A percentile compares a stretch with the other conserved stretches of the same genome.
Evolutionary conservation across 2,329 filamentous ascomycete species (phyloP).

Genomic region (Neofusicoccum kwambonambiense): DNA sequence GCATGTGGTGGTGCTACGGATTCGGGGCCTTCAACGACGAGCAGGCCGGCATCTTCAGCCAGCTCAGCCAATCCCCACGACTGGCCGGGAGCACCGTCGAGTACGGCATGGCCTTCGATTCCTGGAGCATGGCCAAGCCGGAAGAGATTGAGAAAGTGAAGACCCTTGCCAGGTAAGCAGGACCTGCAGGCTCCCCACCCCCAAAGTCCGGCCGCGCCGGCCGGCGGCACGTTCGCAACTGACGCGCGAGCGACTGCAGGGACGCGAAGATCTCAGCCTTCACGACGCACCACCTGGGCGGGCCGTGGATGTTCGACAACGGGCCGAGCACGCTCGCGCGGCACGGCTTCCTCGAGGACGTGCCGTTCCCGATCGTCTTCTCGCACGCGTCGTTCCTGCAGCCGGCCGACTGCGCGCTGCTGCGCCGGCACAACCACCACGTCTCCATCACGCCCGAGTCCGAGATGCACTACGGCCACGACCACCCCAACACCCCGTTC

Average conservation of each 20-base stretch:
- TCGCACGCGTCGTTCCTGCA: slow-evolving; percentile 52
- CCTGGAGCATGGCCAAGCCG: slow-evolving; percentile 12
- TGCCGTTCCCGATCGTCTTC: slow-evolving; percentile 50
- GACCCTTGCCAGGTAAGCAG: neutral
- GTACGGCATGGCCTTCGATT: slow-evolving; percentile 20
- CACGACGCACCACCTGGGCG: slow-evolving; percentile 37
- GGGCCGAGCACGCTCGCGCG: slow-evolving; percentile 40
- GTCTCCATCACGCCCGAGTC: slow-evolving; percentile 60
- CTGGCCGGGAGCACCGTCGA: slow-evolving; percentile 10
- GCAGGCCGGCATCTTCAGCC: slow-evolving; percentile 7
- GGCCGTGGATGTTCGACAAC: slow-evolving; percentile 31
- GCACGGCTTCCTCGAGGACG: slow-evolving; percentile 44
- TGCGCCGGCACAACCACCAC: slow-evolving; percentile 53
- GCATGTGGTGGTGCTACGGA: slow-evolving; percentile 45
- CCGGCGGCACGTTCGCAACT: no score
- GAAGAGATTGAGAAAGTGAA: slow-evolving; percentile 1
- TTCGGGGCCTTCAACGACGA: slow-evolving; percentile 28
- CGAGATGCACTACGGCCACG: slow-evolving; percentile 59
- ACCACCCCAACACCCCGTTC: slow-evolving; percentile 44
- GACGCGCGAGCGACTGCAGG: neutral
- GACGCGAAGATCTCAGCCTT: slow-evolving; percentile 33
- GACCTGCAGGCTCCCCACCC: no score
- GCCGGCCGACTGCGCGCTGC: slow-evolving; percentile 38
- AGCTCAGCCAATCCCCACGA: neutral
- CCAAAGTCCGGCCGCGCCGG: no score